These are phyloP conservation scores for Trichosporon sp. DNA, from an alignment of 1,284 basidiomycete species.

Conservation along the genomic window DNA sequence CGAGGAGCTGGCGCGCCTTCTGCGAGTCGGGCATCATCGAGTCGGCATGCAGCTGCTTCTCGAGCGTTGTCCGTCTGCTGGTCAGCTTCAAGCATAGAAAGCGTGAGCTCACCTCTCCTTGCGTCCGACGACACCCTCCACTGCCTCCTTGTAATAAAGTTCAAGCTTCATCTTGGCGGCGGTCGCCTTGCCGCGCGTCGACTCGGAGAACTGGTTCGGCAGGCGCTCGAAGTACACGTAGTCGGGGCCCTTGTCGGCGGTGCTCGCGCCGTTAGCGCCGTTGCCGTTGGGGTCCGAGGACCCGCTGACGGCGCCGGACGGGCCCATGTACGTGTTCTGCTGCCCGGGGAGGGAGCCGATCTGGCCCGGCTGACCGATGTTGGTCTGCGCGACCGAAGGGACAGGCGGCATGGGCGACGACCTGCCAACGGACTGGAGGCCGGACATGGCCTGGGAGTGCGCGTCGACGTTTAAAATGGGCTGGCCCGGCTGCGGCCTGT, in stretches of 20 bases:
- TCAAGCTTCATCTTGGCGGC: constrained; percentile 96
- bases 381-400: constrained; percentile 30
- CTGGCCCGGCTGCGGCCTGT: constrained; percentile 12
- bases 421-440: constrained; percentile 21
- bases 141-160: constrained; percentile 94
- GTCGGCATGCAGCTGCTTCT: constrained; percentile 76
- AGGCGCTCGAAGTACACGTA: constrained; percentile 96
- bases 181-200: constrained; percentile 85
- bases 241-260: constrained; percentile 54
- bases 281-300: background rate
- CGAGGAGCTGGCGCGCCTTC: constrained; percentile 84
- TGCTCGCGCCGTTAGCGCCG: background rate
- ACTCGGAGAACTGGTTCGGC: constrained; percentile 75
- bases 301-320: background rate
- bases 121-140: constrained; percentile 83
- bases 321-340: constrained; percentile 7
- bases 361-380: constrained; percentile 38
- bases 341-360: constrained; percentile 11
- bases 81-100: background rate
- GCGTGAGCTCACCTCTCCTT: constrained; percentile 63
- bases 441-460: constrained; percentile 19
- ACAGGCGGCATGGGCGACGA: constrained; percentile 39
- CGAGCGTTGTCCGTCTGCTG: constrained; percentile 80
- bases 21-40: constrained; percentile 71
- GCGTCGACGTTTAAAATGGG: constrained; percentile 10